Evolutionary conservation across 2,329 filamentous ascomycete species (phyloP).

Genomic region (Phoma herbarum): DNA sequence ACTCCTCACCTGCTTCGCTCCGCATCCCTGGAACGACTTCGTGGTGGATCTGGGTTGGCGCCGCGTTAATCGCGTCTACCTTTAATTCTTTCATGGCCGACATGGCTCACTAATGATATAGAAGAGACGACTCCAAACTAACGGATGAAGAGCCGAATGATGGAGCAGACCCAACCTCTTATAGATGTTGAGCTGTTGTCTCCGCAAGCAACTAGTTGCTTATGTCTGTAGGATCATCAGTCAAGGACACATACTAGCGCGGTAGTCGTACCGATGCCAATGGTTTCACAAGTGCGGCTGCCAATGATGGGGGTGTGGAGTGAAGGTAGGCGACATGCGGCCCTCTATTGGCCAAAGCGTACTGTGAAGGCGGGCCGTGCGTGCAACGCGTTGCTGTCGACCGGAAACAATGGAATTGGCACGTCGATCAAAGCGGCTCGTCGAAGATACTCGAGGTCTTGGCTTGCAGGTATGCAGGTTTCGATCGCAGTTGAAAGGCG

Average conservation of each 20-base stretch:
- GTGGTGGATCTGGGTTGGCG: conserved; percentile 32
- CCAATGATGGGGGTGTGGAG: conserved; percentile 5
- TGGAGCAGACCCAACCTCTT: conserved; percentile 4
- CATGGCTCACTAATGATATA: conserved; percentile 11
- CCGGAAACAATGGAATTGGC: neutral
- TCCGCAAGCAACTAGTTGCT: neutral
- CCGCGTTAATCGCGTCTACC: conserved; percentile 30
- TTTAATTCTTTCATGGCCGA: conserved; percentile 24
- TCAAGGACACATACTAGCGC: conserved; percentile 3
- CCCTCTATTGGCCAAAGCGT: conserved; percentile 4
- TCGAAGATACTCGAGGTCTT: conserved; percentile 2
- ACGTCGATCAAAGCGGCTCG: neutral
- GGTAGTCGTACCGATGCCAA: neutral
- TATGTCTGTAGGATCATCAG: conserved; percentile 2
- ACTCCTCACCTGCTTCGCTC: neutral
- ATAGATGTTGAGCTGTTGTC: conserved; percentile 1
- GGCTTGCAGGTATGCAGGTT: conserved; percentile 9
- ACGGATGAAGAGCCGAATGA: conserved; percentile 2
- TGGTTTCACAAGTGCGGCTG: neutral
- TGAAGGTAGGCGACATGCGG: neutral
- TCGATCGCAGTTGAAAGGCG: conserved; percentile 1
- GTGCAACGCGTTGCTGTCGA: too few relatives aligned
- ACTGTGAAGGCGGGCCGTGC: too few relatives aligned
- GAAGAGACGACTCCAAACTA: conserved; percentile 8
- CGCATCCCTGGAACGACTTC: conserved; percentile 31